Percentiles rank a stretch among this genome's conserved stretches.
These are phyloP conservation scores for Amoeboradix gromovi DNA, from an alignment of 371 early-diverging fungal species.

Conservation along the genomic window DNA sequence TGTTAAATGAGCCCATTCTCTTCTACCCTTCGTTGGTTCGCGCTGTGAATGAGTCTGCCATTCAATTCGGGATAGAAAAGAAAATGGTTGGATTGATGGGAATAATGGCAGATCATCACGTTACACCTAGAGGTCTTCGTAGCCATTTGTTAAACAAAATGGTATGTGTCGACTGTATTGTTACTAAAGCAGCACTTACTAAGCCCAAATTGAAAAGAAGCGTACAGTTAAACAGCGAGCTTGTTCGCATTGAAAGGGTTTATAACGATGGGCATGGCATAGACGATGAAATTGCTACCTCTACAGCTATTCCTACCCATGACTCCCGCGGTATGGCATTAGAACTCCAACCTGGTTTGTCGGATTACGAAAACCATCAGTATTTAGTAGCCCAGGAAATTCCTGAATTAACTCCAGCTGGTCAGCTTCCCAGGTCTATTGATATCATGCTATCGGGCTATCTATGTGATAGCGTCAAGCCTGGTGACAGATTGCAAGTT, in stretches of 20 bases:
- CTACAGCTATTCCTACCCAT: conserved; percentile 8
- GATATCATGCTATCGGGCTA: conserved; percentile 92
- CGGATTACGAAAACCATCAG: conserved; percentile 81
- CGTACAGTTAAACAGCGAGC: background rate
- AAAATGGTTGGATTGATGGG: conserved; percentile 45
- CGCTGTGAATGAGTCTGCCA: conserved; percentile 1
- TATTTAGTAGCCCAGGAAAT: conserved; percentile 92
- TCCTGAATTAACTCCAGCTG: conserved; percentile 95
- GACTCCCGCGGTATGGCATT: conserved; percentile 76
- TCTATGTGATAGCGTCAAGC: conserved; percentile 83
- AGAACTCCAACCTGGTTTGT: conserved; percentile 78
- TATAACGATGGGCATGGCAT: background rate
- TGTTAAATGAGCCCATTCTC: background rate
- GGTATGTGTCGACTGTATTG: conserved; percentile 92
- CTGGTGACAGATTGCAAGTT: conserved; percentile 90
- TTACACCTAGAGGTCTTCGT: conserved; percentile 68
- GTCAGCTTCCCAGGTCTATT: conserved; percentile 83
- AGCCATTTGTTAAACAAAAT: conserved; percentile 56
- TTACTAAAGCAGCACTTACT: conserved; percentile 22
- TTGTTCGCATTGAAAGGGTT: background rate
- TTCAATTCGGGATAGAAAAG: background rate
- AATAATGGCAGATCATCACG: conserved; percentile 61
- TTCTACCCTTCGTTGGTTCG: background rate
- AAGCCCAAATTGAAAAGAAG: background rate
- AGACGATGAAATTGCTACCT: background rate